phyloP scores from a whole-genome alignment of 2,329 filamentous ascomycete species.

The Dendrostoma leiphaemia region DNA sequence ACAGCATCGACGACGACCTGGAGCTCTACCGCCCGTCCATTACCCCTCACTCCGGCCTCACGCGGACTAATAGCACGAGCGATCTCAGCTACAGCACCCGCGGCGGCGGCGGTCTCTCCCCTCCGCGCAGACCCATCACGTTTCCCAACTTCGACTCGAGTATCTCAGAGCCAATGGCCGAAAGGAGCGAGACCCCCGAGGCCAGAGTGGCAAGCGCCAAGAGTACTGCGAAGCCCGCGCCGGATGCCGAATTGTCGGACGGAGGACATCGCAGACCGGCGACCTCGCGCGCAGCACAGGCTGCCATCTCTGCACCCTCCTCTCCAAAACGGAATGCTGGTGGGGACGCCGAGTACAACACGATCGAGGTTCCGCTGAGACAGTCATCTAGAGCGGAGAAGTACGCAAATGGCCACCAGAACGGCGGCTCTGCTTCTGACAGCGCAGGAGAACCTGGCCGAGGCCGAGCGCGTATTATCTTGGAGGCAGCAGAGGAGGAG shows the following conservation, averaged over 20 bases:
- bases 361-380: constrained; percentile 1
- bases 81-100: constrained; percentile 7
- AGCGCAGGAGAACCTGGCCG: not conserved
- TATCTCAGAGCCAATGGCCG: not conserved
- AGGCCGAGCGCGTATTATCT: not conserved
- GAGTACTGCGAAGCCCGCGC: no score
- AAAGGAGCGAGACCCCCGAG: not conserved
- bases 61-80: constrained; percentile 6
- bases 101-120: constrained; percentile 9
- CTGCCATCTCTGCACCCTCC: not conserved
- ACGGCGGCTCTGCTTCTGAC: not conserved
- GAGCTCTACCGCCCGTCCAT: no score
- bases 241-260: not conserved
- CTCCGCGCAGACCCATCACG: constrained; percentile 1
- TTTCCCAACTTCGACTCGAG: not conserved
- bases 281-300: not conserved
- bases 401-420: not conserved
- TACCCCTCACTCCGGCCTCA: not conserved
- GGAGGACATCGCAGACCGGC: not conserved
- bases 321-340: not conserved
- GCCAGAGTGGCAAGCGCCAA: not conserved
- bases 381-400: constrained; percentile 9
- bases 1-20: not conserved
- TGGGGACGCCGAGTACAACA: not conserved
- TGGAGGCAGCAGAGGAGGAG: constrained; percentile 1